phyloP scores from a whole-genome alignment of 441 rosid genomes.

The Lepidium campestre region DNA sequence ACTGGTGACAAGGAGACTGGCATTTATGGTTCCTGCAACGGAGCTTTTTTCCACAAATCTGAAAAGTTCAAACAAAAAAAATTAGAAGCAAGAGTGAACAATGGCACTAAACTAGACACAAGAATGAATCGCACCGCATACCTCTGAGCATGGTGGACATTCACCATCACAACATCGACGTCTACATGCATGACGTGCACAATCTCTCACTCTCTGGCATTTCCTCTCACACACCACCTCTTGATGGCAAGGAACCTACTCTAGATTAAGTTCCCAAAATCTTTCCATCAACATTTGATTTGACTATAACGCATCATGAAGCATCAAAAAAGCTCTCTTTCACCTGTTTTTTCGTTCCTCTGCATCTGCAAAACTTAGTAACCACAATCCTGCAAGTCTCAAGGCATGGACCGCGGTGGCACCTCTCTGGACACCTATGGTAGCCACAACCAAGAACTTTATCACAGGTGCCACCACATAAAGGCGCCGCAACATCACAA shows the following conservation, averaged over 20 bases:
- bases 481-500: constrained; percentile 63
- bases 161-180: constrained; percentile 95
- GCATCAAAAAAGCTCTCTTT: constrained; percentile 6
- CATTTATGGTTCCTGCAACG: constrained; percentile 88
- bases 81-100: neutral
- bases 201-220: constrained; percentile 75
- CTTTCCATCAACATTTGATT: constrained; percentile 15
- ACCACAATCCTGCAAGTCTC: constrained; percentile 83
- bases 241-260: constrained; percentile 97
- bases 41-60: constrained; percentile 78
- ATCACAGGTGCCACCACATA: constrained; percentile 84
- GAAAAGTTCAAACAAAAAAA: constrained; percentile 16
- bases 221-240: constrained; percentile 82
- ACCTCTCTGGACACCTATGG: constrained; percentile 82
- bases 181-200: constrained; percentile 87
- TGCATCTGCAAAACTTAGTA: constrained; percentile 67
- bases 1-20: constrained; percentile 88
- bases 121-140: constrained; percentile 13
- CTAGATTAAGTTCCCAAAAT: constrained; percentile 47
- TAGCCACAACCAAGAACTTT: constrained; percentile 65
- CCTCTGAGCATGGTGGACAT: constrained; percentile 92
- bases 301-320: neutral
- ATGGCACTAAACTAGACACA: neutral
- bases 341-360: constrained; percentile 85
- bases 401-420: constrained; percentile 72